Percentiles rank a stretch among this genome's conserved stretches.
Conservation (phyloP, 208 protist genomes). For the Wallacemonas sp. region DNA sequence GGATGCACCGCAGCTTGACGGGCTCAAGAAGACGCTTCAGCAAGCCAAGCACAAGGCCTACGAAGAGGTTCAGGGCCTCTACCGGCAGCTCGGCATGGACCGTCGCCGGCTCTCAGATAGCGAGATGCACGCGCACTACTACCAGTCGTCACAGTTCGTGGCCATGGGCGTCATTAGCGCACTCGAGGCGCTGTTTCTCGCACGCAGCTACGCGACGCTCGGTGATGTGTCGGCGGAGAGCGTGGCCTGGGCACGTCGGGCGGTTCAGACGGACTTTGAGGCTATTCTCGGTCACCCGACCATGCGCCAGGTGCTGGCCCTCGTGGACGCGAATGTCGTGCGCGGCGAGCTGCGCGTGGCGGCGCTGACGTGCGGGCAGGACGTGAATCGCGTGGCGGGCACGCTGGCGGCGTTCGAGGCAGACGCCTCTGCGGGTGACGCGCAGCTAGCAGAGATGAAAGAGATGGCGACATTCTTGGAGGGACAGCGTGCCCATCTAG, state of each 20-base stretch:
- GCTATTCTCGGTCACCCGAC: constrained; percentile 44
- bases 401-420: constrained; percentile 19
- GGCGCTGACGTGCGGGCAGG: constrained; percentile 20
- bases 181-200: constrained; percentile 76
- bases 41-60: constrained; percentile 81
- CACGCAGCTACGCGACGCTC: constrained; percentile 68
- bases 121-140: constrained; percentile 68
- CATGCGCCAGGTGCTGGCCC: constrained; percentile 54
- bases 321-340: constrained; percentile 68
- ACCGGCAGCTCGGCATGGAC: constrained; percentile 69
- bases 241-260: constrained; percentile 54
- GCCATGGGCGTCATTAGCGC: constrained; percentile 53
- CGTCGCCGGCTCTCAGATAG: constrained; percentile 56
- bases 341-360: constrained; percentile 52
- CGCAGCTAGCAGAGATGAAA: constrained; percentile 12
- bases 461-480: constrained; percentile 30
- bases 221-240: constrained; percentile 64
- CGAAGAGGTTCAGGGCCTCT: constrained; percentile 65
- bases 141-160: constrained; percentile 59
- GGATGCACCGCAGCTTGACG: constrained; percentile 73
- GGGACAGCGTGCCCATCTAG: constrained; percentile 26
- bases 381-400: constrained; percentile 24
- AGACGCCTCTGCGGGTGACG: not conserved
- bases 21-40: constrained; percentile 71
- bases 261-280: constrained; percentile 65